A percentile compares a stretch with the other conserved stretches of the same genome.
Conservation (phyloP, 345 rosid genomes). For the Arabis hirsuta region DNA sequence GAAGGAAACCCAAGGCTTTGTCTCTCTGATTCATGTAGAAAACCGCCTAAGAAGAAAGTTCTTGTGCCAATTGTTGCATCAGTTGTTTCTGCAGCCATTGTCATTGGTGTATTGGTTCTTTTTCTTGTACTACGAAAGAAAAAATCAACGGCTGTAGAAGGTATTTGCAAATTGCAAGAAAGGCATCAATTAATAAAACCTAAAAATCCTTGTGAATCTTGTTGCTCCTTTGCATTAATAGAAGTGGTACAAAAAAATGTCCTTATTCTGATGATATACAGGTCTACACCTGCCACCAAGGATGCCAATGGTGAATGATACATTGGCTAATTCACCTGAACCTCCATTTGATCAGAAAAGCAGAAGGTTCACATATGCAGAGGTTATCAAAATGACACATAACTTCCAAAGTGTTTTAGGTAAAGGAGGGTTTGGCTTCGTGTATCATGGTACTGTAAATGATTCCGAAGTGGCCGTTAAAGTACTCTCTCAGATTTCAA, state of each 20-base stretch:
- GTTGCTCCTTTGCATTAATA: no score
- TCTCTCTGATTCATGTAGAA: neutral
- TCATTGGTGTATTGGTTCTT: slow-evolving; percentile 3
- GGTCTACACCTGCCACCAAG: neutral
- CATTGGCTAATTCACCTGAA: no score
- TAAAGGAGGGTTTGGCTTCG: slow-evolving; percentile 56
- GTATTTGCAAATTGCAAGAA: no score
- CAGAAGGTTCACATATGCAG: slow-evolving; percentile 26
- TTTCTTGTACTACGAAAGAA: neutral
- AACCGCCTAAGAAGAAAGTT: neutral
- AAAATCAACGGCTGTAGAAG: neutral
- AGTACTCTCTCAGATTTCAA: slow-evolving; percentile 46
- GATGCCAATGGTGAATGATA: neutral
- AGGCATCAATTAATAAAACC: no score
- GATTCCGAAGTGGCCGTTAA: slow-evolving; percentile 53
- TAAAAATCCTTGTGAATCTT: no score
- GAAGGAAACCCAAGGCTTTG: slow-evolving; percentile 29
- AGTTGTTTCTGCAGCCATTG: neutral
- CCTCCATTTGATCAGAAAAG: no score
- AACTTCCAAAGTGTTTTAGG: slow-evolving; percentile 45
- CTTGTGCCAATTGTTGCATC: neutral
- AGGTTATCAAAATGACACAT: slow-evolving; percentile 44
- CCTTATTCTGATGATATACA: neutral
- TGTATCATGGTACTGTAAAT: slow-evolving; percentile 46
- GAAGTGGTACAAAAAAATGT: no score